Evolutionary conservation across 805 yeast genomes (phyloP).

Genomic region (Metschnikowia vanudenii): DNA sequence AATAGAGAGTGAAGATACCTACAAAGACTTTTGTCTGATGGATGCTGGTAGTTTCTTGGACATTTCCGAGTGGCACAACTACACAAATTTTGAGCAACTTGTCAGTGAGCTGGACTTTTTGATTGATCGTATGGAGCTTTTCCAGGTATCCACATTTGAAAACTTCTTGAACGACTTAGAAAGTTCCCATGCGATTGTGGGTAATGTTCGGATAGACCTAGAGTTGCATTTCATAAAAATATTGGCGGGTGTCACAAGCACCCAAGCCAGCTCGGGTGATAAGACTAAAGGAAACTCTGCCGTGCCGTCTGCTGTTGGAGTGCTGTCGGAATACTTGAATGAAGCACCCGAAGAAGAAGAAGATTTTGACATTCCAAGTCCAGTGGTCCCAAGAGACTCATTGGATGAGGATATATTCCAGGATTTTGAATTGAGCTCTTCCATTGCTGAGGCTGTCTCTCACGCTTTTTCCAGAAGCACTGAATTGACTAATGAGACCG

Average conservation of each 20-base stretch:
- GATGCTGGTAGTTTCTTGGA: not conserved
- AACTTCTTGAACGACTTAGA: not conserved
- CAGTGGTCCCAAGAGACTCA: not conserved
- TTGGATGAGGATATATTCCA: not conserved
- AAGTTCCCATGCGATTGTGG: not conserved
- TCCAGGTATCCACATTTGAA: not conserved
- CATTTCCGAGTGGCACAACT: not conserved
- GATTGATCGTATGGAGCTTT: slow-evolving; percentile 1
- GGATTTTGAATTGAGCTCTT: not conserved
- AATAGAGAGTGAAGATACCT: not conserved
- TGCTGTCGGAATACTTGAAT: not conserved
- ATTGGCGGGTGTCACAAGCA: not conserved
- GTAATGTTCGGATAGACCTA: not conserved
- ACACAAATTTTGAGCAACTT: not conserved
- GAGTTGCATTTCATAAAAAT: not conserved
- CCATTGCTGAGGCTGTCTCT: not conserved
- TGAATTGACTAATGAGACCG: not conserved
- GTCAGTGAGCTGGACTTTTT: slow-evolving; percentile 3
- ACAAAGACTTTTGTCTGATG: not conserved
- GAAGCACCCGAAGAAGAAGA: not conserved
- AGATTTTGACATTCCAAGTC: not conserved
- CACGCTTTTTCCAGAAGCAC: not conserved
- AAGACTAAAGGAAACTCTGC: too few relatives aligned
- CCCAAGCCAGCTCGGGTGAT: not conserved
- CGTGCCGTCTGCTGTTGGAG: not conserved